phyloP scores from a whole-genome alignment of 371 early-diverging fungal species.

The Mucor plumbeus region DNA sequence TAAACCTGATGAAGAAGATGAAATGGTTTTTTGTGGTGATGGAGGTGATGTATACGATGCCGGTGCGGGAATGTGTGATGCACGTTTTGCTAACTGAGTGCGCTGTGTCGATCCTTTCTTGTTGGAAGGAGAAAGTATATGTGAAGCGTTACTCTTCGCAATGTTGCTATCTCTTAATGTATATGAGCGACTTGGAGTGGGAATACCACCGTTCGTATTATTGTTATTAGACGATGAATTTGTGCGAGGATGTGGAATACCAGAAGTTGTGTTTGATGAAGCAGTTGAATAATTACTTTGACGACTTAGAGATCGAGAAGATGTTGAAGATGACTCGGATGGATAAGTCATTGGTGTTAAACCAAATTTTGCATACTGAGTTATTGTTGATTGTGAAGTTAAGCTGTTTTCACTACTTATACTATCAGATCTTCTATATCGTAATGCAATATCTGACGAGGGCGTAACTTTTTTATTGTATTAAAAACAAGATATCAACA shows the following conservation, averaged over 20 bases:
- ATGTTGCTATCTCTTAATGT: slow-evolving; percentile 17
- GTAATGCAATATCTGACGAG: background rate
- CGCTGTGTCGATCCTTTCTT: slow-evolving; percentile 20
- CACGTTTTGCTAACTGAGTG: slow-evolving; percentile 44
- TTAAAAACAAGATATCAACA: background rate
- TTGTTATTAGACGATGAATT: slow-evolving; percentile 10
- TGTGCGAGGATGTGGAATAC: slow-evolving; percentile 28
- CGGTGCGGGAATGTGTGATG: slow-evolving; percentile 57
- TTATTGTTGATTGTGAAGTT: slow-evolving; percentile 50
- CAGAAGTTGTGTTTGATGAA: slow-evolving; percentile 36
- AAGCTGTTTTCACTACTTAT: slow-evolving; percentile 53
- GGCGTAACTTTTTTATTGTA: background rate
- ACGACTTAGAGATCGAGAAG: slow-evolving; percentile 48
- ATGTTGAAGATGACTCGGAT: slow-evolving; percentile 46
- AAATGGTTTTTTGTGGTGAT: slow-evolving; percentile 34
- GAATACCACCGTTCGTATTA: slow-evolving; percentile 18
- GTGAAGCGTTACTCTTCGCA: slow-evolving; percentile 1
- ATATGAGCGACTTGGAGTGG: slow-evolving; percentile 30
- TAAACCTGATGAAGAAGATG: slow-evolving; percentile 24
- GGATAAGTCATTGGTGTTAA: slow-evolving; percentile 45
- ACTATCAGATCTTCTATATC: slow-evolving; percentile 40
- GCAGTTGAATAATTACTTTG: slow-evolving; percentile 47
- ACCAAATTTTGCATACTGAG: slow-evolving; percentile 42
- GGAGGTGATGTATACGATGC: slow-evolving; percentile 28
- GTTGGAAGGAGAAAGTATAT: slow-evolving; percentile 10